A percentile compares a stretch with the other conserved stretches of the same genome.
Evolutionary conservation across 78 protist genomes (phyloP).

Genomic region (Anaeramoeba flamelloides): DNA sequence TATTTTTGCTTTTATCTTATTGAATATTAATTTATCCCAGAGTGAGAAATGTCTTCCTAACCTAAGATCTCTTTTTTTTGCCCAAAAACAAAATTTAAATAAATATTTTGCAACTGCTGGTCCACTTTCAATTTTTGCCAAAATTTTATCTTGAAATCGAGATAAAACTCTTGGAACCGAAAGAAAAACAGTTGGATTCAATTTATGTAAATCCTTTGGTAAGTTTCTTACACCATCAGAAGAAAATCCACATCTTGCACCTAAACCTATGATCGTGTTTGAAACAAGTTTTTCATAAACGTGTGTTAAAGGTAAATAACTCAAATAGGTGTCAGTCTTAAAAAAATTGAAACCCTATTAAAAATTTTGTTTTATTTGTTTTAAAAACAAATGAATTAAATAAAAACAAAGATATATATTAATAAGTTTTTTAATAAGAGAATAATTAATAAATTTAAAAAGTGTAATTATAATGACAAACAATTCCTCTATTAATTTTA

Average conservation of each 20-base stretch:
- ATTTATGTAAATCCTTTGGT: background rate
- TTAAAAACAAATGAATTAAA: too few relatives aligned
- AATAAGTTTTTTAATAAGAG: too few relatives aligned
- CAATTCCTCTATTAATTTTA: too few relatives aligned
- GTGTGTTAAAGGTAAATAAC: background rate
- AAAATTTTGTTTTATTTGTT: too few relatives aligned
- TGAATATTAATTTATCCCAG: background rate
- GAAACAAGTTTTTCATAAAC: background rate
- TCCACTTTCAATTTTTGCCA: background rate
- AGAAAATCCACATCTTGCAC: background rate
- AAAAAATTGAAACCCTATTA: too few relatives aligned
- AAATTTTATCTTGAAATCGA: background rate
- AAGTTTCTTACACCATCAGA: background rate
- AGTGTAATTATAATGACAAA: too few relatives aligned
- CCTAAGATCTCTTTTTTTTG: background rate
- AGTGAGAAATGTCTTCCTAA: background rate
- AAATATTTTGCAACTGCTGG: background rate
- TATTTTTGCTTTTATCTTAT: background rate
- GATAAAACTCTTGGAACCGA: background rate
- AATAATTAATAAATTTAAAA: too few relatives aligned
- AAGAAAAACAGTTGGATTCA: background rate
- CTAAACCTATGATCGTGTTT: background rate
- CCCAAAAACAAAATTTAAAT: background rate
- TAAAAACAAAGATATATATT: too few relatives aligned
- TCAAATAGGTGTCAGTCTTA: too few relatives aligned